A percentile compares a stretch with the other conserved stretches of the same genome.
Evolutionary conservation across 179 eudicot genomes (phyloP).

Genomic region (Carnegiea gigantea): DNA sequence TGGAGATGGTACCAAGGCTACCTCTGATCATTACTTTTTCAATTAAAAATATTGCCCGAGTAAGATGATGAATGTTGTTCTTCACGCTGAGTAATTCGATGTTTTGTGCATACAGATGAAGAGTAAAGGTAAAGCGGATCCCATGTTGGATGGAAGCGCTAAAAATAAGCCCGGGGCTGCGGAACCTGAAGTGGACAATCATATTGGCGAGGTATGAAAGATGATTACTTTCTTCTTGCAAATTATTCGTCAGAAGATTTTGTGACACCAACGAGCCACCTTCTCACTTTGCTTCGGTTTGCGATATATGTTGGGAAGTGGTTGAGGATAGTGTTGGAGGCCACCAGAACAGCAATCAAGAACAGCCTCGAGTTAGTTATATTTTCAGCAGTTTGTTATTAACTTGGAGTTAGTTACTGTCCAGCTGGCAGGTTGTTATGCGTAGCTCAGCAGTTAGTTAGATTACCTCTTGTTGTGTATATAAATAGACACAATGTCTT

Average conservation of each 20-base stretch:
- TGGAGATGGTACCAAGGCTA: not conserved
- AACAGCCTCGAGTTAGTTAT: too few species aligned
- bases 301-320: slow-evolving; percentile 39
- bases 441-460: too few species aligned
- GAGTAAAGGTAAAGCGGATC: slow-evolving; percentile 27
- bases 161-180: slow-evolving; percentile 33
- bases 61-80: not conserved
- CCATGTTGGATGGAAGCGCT: slow-evolving; percentile 8
- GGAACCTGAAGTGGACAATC: slow-evolving; percentile 30
- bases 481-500: too few species aligned
- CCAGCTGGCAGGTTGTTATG: too few species aligned
- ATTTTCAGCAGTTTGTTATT: too few species aligned
- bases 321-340: too few species aligned
- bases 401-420: too few species aligned
- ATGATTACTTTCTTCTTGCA: not conserved
- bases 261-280: not conserved
- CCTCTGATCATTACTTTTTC: too few species aligned
- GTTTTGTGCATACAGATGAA: slow-evolving; percentile 33
- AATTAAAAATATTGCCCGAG: not conserved
- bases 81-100: slow-evolving; percentile 3
- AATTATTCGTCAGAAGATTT: not conserved
- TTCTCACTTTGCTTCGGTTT: slow-evolving; percentile 8
- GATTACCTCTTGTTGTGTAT: too few species aligned
- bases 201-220: slow-evolving; percentile 45
- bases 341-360: too few species aligned